Base-by-base conservation (phyloP, 2,329 filamentous ascomycete genomes). In the Thielaviopsis ethacetica region DNA sequence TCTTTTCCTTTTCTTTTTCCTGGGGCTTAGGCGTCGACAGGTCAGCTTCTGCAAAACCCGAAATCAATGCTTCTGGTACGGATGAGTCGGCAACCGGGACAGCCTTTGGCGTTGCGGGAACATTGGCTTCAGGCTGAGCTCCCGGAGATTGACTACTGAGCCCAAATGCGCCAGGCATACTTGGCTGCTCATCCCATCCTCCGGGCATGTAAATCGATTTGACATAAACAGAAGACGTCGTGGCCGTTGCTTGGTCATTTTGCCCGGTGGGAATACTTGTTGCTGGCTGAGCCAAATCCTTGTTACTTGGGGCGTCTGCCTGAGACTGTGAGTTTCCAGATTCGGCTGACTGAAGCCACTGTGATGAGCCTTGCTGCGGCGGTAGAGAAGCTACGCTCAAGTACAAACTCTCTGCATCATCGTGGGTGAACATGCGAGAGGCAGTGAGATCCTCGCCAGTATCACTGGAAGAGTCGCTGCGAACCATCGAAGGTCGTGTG, bases 351-450 rank as follows among this genome's bases (percentile, higher is more conserved):
- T 19, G 44, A 49, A 49, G 44, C 7, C 15, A 49, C 9, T 49
- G 44, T 7, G 44, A 49, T 5, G 44, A 49, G 17, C 44, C 44
- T 4, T 7, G n/a, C n/a, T 49, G n/a, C 44, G n/a, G 68, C 1
- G 70, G 68, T 26, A 77, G 71, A 1, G 82, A 84, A 56, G 85
- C 79, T 1, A 82, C 82, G 62, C 82, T 91, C 83, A 90, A 84
- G 65, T 93, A 94, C 83, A 94, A 87, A 68, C 88, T 93, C 66
- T 88, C 83, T 0, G 86, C 87, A 62, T 91, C 86, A 62, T 89
- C 85, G 61, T 89, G 86, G 41, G 81, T 88, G 66, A 86, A 91
- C 1, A 90, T 66, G 49, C 80, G 83, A 5, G 88, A 91, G 62
- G 80, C 73, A 2, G 78, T 70, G 21, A 86, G 71, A 61, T 84